These are phyloP conservation scores for Aphanomyces stellatus DNA, from an alignment of 352 stramenopile genomes.

Conservation along the genomic window DNA sequence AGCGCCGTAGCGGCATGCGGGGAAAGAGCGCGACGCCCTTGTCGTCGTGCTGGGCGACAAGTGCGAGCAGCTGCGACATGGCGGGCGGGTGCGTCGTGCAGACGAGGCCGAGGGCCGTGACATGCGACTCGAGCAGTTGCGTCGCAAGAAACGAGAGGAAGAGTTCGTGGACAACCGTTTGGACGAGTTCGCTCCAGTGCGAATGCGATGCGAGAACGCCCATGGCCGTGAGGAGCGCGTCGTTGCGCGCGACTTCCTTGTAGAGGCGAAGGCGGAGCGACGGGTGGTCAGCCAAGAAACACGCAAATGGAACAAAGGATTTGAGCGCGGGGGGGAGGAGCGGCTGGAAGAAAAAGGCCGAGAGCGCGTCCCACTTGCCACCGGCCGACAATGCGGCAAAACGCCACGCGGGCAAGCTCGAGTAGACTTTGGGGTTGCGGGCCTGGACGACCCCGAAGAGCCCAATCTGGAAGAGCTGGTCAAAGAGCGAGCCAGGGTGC, in stretches of 20 bases:
- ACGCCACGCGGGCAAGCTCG: background rate
- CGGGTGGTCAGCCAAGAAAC: background rate
- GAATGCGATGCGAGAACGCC: slow-evolving; percentile 30
- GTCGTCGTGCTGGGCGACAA: slow-evolving; percentile 72
- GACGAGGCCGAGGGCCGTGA: slow-evolving; percentile 13
- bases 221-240: slow-evolving; percentile 50
- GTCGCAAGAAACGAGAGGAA: slow-evolving; percentile 32
- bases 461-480: slow-evolving; percentile 77
- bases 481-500: slow-evolving; percentile 29
- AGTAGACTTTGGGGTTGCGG: slow-evolving; percentile 9
- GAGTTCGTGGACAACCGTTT: slow-evolving; percentile 51
- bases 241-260: slow-evolving; percentile 3
- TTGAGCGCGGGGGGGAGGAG: background rate
- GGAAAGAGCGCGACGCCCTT: slow-evolving; percentile 82
- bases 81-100: slow-evolving; percentile 52
- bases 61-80: slow-evolving; percentile 47
- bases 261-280: background rate
- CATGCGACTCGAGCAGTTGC: background rate
- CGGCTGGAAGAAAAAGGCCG: slow-evolving; percentile 51
- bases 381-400: slow-evolving; percentile 45
- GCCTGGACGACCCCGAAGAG: slow-evolving; percentile 38
- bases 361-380: slow-evolving; percentile 78
- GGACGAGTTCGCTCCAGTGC: slow-evolving; percentile 34
- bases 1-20: slow-evolving; percentile 80
- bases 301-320: slow-evolving; percentile 1